phyloP scores from a whole-genome alignment of 441 rosid genomes.

The Bocquillonia castaneifolia region DNA sequence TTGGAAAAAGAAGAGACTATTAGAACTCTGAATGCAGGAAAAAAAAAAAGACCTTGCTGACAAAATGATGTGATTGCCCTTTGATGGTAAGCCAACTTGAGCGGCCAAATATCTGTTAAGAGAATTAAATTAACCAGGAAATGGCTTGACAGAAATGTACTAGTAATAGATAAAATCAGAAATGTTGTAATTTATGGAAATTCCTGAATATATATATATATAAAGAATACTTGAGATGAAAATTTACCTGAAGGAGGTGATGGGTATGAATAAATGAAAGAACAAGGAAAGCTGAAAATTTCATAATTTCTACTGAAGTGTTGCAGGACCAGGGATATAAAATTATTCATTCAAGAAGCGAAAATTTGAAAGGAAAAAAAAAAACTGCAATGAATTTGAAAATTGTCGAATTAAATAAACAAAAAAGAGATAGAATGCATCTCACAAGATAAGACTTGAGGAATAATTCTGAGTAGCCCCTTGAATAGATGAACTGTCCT shows the following conservation, averaged over 20 bases:
- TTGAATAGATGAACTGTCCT: conserved; percentile 53
- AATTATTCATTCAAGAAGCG: conserved; percentile 45
- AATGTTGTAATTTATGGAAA: no score
- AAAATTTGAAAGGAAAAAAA: not conserved
- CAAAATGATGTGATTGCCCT: conserved; percentile 58
- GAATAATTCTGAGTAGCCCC: conserved; percentile 76
- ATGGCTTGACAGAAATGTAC: not conserved
- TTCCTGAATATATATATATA: not conserved
- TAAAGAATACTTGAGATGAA: not conserved
- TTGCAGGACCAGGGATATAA: conserved; percentile 89
- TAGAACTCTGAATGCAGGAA: not conserved
- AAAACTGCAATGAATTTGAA: not conserved
- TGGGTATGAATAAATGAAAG: conserved; percentile 87
- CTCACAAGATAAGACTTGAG: conserved; percentile 81
- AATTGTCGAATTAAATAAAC: no score
- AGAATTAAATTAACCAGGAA: no score
- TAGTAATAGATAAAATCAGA: no score
- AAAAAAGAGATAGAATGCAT: no score
- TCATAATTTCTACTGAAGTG: conserved; percentile 67
- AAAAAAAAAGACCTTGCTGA: conserved; percentile 49
- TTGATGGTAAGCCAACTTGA: conserved; percentile 83
- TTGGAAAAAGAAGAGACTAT: not conserved
- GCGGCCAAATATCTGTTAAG: conserved; percentile 63
- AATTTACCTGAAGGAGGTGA: conserved; percentile 72
- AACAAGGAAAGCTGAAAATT: conserved; percentile 75